A percentile compares a stretch with the other conserved stretches of the same genome.
These are phyloP conservation scores for Tuber melanosporum DNA, from an alignment of 495 filamentous ascomycete genomes.

Conservation along the genomic window DNA sequence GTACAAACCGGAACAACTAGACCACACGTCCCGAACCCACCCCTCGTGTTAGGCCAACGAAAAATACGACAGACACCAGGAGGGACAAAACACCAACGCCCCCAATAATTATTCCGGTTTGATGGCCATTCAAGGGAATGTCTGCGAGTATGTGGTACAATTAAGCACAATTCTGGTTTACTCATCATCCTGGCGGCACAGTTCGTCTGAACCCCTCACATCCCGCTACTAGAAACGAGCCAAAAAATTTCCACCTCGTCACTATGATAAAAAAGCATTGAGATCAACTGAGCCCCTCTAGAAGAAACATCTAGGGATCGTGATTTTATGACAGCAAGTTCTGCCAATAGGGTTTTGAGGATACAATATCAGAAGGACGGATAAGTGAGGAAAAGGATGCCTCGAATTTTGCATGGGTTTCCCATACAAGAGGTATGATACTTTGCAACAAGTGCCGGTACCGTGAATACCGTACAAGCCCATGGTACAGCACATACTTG, in stretches of 20 bases:
- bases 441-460: neutral
- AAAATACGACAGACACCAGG: too few relatives aligned
- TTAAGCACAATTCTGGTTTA: neutral
- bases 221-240: neutral
- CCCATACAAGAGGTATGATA: neutral
- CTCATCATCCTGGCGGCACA: neutral
- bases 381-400: neutral
- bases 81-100: too few relatives aligned
- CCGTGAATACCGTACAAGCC: too few relatives aligned
- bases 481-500: too few relatives aligned
- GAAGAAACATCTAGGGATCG: neutral
- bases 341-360: neutral
- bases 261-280: neutral
- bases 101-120: too few relatives aligned
- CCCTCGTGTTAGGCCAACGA: too few relatives aligned
- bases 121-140: neutral
- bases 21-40: neutral
- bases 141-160: neutral
- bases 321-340: neutral
- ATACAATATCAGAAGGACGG: neutral
- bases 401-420: neutral
- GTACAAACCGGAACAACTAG: neutral
- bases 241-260: neutral
- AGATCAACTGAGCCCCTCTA: neutral
- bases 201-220: neutral